These are phyloP conservation scores for Thymus quinquecostatus DNA, from an alignment of 257 asterid genomes.

Conservation along the genomic window DNA sequence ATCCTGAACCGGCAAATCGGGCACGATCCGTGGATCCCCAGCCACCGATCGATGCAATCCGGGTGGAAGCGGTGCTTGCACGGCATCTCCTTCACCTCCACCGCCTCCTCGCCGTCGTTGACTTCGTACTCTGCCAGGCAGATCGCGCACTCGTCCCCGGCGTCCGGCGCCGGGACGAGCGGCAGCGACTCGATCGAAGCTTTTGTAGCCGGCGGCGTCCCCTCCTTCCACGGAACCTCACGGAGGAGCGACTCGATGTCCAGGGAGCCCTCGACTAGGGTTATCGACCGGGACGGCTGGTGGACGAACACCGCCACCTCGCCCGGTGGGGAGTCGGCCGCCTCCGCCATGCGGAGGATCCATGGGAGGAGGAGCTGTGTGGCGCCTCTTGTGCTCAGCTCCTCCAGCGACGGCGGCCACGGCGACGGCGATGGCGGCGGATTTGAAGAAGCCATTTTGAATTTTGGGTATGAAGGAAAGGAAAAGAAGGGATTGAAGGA, in stretches of 20 bases:
- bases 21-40: constrained; percentile 50
- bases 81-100: constrained; percentile 53
- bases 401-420: constrained; percentile 55
- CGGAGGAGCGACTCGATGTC: constrained; percentile 40
- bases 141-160: constrained; percentile 57
- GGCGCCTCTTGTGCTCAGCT: constrained; percentile 45
- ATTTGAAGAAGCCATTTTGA: constrained; percentile 37
- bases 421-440: constrained; percentile 17
- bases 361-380: constrained; percentile 54
- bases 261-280: constrained; percentile 46
- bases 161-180: constrained; percentile 35
- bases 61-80: constrained; percentile 51
- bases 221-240: constrained; percentile 35
- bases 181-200: constrained; percentile 62
- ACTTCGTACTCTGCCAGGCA: constrained; percentile 54
- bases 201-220: constrained; percentile 56
- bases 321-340: constrained; percentile 34
- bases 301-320: constrained; percentile 51
- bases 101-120: constrained; percentile 24
- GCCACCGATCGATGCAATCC: constrained; percentile 50
- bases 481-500: background rate
- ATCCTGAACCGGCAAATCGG: constrained; percentile 54
- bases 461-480: background rate
- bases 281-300: constrained; percentile 42
- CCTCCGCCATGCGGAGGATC: constrained; percentile 40